Evolutionary conservation across 139 green algal genomes (phyloP).

Genomic region (Auxenochlorella pyrenoidosa): DNA sequence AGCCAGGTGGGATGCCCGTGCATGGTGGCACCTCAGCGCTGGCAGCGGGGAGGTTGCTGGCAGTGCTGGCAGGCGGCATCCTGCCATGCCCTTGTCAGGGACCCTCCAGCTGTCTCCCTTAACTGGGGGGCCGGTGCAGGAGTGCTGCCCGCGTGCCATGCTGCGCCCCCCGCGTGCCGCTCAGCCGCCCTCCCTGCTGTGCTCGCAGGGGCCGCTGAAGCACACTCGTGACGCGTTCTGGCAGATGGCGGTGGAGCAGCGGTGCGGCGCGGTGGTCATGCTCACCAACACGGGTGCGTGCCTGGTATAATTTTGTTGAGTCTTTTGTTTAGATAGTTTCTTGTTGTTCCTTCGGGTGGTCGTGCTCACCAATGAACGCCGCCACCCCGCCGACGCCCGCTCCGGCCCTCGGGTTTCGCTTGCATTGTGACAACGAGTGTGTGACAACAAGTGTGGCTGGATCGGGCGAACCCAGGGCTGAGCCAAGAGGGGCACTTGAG

Average conservation of each 20-base stretch:
- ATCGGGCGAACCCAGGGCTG: background rate
- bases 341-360: no score
- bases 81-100: no score
- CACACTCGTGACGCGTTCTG: constrained; percentile 70
- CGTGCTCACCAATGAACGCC: no score
- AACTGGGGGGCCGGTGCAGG: background rate
- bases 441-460: background rate
- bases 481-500: no score
- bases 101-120: no score
- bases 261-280: constrained; percentile 60
- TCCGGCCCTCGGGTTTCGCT: no score
- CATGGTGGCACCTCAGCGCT: background rate
- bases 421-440: no score
- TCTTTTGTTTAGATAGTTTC: no score
- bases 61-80: background rate
- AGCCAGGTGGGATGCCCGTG: constrained; percentile 19
- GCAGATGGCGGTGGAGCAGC: constrained; percentile 66
- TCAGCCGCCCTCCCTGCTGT: background rate
- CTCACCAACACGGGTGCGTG: constrained; percentile 56
- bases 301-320: no score
- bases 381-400: no score
- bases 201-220: constrained; percentile 65
- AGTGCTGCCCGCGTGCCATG: background rate
- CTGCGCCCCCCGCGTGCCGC: no score
- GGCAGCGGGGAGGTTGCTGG: no score